phyloP scores from a whole-genome alignment of 2,329 filamentous ascomycete genomes.

The Hawksworthiomyces lignivorus region DNA sequence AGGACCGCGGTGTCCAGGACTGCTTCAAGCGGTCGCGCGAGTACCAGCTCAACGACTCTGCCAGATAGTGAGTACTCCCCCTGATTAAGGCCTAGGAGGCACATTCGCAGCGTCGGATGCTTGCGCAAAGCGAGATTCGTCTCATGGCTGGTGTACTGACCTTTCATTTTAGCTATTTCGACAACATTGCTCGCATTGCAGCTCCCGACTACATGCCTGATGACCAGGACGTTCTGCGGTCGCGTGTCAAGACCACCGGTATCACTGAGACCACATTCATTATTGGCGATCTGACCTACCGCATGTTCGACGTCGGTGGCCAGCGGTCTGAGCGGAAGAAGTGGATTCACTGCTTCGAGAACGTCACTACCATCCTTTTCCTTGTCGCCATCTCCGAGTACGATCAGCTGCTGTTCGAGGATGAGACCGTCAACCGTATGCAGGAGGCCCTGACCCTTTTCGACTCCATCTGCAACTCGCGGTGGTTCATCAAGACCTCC shows the following conservation, averaged over 20 bases:
- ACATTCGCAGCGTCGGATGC: too few relatives aligned
- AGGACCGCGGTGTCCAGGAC: slow-evolving; percentile 84
- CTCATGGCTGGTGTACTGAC: not conserved
- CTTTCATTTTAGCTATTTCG: slow-evolving; percentile 66
- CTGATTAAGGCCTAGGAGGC: too few relatives aligned
- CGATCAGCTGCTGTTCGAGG: slow-evolving; percentile 91
- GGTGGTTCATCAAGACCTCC: slow-evolving; percentile 85
- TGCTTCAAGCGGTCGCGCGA: slow-evolving; percentile 94
- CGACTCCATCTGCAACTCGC: slow-evolving; percentile 79
- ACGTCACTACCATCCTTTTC: slow-evolving; percentile 94
- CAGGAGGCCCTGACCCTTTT: slow-evolving; percentile 81
- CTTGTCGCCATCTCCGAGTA: slow-evolving; percentile 95
- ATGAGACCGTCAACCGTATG: slow-evolving; percentile 94
- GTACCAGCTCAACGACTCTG: slow-evolving; percentile 94
- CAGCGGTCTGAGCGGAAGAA: slow-evolving; percentile 96
- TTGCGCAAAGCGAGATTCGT: not conserved
- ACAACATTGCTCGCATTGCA: slow-evolving; percentile 85
- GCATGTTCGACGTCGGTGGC: slow-evolving; percentile 96
- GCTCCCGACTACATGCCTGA: slow-evolving; percentile 90
- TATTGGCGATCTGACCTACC: slow-evolving; percentile 87
- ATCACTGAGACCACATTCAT: slow-evolving; percentile 96
- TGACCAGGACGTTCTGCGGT: slow-evolving; percentile 89
- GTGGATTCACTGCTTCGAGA: slow-evolving; percentile 99
- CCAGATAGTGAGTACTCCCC: slow-evolving; percentile 80
- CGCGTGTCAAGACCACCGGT: slow-evolving; percentile 95